Percentiles rank a stretch among this genome's conserved stretches.
Evolutionary conservation across 2,329 filamentous ascomycete genomes (phyloP).

Genomic region (Helotiales sp.): DNA sequence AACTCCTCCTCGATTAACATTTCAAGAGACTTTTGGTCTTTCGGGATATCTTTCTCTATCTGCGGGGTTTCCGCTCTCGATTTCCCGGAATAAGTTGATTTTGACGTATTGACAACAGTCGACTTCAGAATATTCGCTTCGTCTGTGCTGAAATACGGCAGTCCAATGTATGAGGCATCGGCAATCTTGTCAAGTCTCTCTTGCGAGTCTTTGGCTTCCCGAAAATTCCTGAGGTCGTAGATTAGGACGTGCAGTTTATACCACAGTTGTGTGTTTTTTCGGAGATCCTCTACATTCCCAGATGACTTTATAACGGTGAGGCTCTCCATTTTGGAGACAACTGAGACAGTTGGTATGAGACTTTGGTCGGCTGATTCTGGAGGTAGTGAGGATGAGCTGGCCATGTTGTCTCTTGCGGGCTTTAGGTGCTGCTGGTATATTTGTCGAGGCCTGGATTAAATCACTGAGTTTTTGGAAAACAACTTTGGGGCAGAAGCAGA

Average conservation of each 20-base stretch:
- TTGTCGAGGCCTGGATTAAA: no score
- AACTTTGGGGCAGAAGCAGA: no score
- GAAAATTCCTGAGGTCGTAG: constrained; percentile 27
- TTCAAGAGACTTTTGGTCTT: constrained; percentile 29
- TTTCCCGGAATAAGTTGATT: neutral
- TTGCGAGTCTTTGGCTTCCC: constrained; percentile 13
- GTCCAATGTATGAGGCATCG: constrained; percentile 23
- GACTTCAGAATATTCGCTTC: constrained; percentile 21
- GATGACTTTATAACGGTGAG: neutral
- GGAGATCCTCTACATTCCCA: neutral
- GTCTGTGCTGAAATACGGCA: constrained; percentile 18
- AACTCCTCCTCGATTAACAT: constrained; percentile 32
- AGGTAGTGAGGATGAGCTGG: no score
- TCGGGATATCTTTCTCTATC: neutral
- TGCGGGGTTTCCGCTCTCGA: neutral
- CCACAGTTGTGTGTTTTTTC: constrained; percentile 16
- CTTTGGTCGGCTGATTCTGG: no score
- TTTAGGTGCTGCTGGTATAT: no score
- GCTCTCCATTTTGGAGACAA: neutral
- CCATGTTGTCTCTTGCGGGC: no score
- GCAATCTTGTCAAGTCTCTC: constrained; percentile 21
- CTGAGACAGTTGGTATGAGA: no score
- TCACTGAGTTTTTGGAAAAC: no score
- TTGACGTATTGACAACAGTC: neutral
- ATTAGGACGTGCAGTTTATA: constrained; percentile 25